Evolutionary conservation across 1,139 yeast genomes (phyloP).

Genomic region (Pneumocystis jirovecii): DNA sequence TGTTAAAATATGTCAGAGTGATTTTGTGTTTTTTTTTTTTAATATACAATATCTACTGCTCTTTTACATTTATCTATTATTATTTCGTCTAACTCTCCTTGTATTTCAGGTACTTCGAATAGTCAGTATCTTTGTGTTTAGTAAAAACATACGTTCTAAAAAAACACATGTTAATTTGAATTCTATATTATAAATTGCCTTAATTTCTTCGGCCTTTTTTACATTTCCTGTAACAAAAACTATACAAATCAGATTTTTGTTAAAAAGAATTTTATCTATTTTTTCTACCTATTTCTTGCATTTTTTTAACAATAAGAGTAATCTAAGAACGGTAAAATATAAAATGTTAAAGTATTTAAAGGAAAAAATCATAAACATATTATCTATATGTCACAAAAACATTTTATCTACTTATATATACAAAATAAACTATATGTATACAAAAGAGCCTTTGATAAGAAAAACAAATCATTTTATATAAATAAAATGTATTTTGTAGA

Average conservation of each 20-base stretch:
- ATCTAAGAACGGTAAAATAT: neutral
- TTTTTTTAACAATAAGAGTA: neutral
- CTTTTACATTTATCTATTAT: slow-evolving; percentile 63
- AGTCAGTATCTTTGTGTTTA: neutral
- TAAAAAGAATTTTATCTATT: neutral
- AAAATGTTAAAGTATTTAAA: neutral
- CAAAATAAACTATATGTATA: neutral
- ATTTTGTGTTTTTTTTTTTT: neutral
- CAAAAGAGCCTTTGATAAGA: neutral
- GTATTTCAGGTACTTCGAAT: slow-evolving; percentile 40
- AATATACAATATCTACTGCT: slow-evolving; percentile 43
- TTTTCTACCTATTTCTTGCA: neutral
- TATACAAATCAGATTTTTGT: neutral
- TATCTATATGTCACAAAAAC: neutral
- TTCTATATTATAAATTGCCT: slow-evolving; percentile 7
- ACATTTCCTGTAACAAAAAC: slow-evolving; percentile 14
- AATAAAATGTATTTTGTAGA: neutral
- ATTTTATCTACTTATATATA: neutral
- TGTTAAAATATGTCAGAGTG: slow-evolving; percentile 1
- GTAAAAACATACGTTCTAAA: slow-evolving; percentile 8
- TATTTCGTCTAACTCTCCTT: slow-evolving; percentile 73
- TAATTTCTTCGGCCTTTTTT: slow-evolving; percentile 11
- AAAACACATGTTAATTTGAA: slow-evolving; percentile 5
- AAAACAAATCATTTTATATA: neutral
- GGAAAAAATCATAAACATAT: neutral